phyloP scores from a whole-genome alignment of 1,284 basidiomycete species.

The Taiwanofungus camphoratus region DNA sequence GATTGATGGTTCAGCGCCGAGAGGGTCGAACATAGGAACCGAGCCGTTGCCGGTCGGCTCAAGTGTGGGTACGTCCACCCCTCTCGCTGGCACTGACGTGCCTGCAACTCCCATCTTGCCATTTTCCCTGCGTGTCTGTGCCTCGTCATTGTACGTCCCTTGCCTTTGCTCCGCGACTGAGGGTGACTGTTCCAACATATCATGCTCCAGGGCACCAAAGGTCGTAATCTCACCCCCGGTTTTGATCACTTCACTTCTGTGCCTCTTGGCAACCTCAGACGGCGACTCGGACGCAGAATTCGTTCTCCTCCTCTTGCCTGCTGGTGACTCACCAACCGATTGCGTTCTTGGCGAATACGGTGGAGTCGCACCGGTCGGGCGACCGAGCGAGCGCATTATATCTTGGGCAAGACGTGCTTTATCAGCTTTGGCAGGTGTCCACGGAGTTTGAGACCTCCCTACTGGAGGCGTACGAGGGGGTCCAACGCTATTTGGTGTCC shows the following conservation, averaged over 20 bases:
- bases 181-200: no score
- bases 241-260: constrained; percentile 6
- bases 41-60: no score
- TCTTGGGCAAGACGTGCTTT: constrained; percentile 37
- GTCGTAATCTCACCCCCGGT: constrained; percentile 10
- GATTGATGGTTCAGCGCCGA: no score
- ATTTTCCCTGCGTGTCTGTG: no score
- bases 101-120: no score
- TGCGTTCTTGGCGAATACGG: not conserved
- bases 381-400: constrained; percentile 35
- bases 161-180: no score
- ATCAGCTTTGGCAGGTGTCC: constrained; percentile 33
- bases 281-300: constrained; percentile 8
- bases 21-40: no score
- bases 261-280: constrained; percentile 1
- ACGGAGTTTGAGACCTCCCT: constrained; percentile 8
- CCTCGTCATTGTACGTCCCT: no score
- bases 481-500: no score
- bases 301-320: constrained; percentile 5
- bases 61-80: no score
- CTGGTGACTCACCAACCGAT: constrained; percentile 5
- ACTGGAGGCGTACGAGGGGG: no score
- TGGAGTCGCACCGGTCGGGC: constrained; percentile 9
- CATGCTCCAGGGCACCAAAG: constrained; percentile 1
- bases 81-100: no score